phyloP scores from a whole-genome alignment of 148 eudicot species.

The Rheum nobile region DNA sequence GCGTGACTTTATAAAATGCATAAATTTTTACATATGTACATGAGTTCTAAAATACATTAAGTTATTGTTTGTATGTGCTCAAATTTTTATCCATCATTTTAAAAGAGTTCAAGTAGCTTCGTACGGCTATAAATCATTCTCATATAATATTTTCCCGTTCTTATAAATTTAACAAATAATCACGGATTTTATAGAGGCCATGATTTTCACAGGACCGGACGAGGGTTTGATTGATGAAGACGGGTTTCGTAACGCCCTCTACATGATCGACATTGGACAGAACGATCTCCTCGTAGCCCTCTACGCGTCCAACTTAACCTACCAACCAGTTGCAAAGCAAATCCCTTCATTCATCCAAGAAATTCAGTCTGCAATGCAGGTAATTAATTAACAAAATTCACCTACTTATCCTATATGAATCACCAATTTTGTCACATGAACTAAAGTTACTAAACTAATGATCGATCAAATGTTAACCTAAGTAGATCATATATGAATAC shows the following conservation, averaged over 20 bases:
- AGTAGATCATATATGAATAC: slow-evolving; percentile 20
- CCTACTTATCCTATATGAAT: background rate
- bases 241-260: slow-evolving; percentile 22
- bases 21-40: too few species aligned
- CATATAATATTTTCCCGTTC: too few species aligned
- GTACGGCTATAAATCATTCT: too few species aligned
- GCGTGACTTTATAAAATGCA: too few species aligned
- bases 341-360: slow-evolving; percentile 33
- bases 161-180: too few species aligned
- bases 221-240: slow-evolving; percentile 24
- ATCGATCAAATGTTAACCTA: too few species aligned
- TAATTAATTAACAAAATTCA: slow-evolving; percentile 2
- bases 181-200: too few species aligned
- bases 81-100: too few species aligned
- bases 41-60: too few species aligned
- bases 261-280: slow-evolving; percentile 34
- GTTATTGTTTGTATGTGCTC: too few species aligned
- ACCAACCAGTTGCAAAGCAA: slow-evolving; percentile 18
- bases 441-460: background rate
- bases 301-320: slow-evolving; percentile 33
- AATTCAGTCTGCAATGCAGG: slow-evolving; percentile 26
- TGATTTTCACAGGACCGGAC: slow-evolving; percentile 1
- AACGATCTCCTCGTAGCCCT: slow-evolving; percentile 31
- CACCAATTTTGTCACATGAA: background rate
- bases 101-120: too few species aligned